These are phyloP conservation scores for Mrakia gelida DNA, from an alignment of 768 basidiomycete species.

Conservation along the genomic window DNA sequence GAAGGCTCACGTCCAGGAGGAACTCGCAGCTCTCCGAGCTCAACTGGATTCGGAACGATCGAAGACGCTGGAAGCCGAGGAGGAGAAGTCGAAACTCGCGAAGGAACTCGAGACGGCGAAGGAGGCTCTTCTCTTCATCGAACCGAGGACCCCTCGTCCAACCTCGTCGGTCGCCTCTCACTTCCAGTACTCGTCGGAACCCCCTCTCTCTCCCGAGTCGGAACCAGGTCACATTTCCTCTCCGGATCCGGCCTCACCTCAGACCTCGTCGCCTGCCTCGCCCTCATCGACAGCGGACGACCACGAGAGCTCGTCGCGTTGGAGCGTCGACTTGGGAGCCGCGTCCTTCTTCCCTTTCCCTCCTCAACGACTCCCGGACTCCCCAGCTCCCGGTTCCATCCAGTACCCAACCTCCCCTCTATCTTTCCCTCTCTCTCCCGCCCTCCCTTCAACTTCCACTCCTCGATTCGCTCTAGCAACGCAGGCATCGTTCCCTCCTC, in stretches of 20 bases:
- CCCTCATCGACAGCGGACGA: background rate
- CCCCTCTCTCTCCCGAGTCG: background rate
- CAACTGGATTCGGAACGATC: constrained; percentile 1
- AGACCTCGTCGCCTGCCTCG: background rate
- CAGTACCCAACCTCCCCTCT: background rate
- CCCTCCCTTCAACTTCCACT: background rate
- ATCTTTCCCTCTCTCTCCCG: background rate
- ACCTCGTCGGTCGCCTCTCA: background rate
- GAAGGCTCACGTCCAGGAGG: background rate
- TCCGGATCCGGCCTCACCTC: background rate
- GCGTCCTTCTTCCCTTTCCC: constrained; percentile 5
- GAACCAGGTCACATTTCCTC: background rate
- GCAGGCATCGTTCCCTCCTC: background rate
- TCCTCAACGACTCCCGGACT: background rate
- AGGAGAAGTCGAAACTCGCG: background rate
- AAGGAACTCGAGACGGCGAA: background rate
- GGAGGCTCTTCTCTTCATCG: background rate
- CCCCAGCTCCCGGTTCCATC: background rate
- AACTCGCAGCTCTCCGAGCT: background rate
- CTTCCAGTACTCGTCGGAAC: background rate
- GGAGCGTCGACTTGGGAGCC: background rate
- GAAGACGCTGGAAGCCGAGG: background rate
- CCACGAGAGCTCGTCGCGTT: background rate
- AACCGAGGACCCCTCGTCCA: background rate
- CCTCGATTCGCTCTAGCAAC: background rate